These are phyloP conservation scores for Candida pseudoviswanathii DNA, from an alignment of 1,139 yeast species.

Conservation along the genomic window DNA sequence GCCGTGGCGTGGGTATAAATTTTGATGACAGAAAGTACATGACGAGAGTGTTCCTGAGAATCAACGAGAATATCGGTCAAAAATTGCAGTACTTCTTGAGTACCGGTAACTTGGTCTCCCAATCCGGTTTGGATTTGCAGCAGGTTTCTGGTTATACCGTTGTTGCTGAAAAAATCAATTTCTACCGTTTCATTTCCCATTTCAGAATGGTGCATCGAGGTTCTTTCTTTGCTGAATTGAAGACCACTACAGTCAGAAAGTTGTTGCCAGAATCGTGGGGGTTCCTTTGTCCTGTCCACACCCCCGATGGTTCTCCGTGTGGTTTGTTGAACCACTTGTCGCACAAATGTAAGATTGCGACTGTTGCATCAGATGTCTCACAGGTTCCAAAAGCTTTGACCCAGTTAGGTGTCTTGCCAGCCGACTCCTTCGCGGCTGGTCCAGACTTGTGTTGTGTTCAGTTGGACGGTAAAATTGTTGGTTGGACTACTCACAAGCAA, in stretches of 20 bases:
- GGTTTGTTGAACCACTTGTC: constrained; percentile 96
- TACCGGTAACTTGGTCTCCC: constrained; percentile 96
- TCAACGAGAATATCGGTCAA: constrained; percentile 92
- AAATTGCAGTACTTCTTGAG: constrained; percentile 92
- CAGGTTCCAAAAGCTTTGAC: constrained; percentile 66
- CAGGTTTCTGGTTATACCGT: constrained; percentile 98
- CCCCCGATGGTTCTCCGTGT: constrained; percentile 99
- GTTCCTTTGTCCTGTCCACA: constrained; percentile 97
- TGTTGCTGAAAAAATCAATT: constrained; percentile 97
- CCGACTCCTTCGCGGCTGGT: constrained; percentile 81
- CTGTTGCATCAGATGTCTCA: constrained; percentile 74
- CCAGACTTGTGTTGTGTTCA: constrained; percentile 88
- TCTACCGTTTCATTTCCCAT: constrained; percentile 94
- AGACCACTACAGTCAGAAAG: constrained; percentile 96
- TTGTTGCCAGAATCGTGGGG: constrained; percentile 99
- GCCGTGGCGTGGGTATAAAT: constrained; percentile 80
- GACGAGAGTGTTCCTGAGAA: constrained; percentile 73
- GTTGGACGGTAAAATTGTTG: constrained; percentile 88
- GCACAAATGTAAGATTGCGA: constrained; percentile 88
- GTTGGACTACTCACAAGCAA: constrained; percentile 92
- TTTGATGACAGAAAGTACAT: constrained; percentile 84
- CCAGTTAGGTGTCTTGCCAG: constrained; percentile 79
- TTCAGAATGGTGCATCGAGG: constrained; percentile 99
- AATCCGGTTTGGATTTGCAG: constrained; percentile 95
- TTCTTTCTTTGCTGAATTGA: constrained; percentile 96